phyloP scores from a whole-genome alignment of 2,329 filamentous ascomycete species.

The Epichloe coenophiala region DNA sequence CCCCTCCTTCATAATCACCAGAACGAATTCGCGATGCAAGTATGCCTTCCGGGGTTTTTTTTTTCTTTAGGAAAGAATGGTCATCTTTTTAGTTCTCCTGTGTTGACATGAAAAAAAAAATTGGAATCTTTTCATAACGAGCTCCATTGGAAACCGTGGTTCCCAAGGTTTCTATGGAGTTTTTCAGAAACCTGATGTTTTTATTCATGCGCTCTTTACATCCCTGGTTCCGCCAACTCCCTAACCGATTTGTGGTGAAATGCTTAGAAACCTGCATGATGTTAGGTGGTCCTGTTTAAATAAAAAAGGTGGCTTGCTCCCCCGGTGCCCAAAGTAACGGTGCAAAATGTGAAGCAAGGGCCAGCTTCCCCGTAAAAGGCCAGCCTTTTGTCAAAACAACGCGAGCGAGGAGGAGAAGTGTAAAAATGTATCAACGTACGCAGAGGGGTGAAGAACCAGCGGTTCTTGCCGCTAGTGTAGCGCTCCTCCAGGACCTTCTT shows the following conservation, averaged over 20 bases:
- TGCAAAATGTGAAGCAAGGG: too few relatives aligned
- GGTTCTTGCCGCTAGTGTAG: constrained; percentile 99
- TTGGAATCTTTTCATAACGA: constrained; percentile 24
- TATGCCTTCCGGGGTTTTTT: background rate
- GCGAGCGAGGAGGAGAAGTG: background rate
- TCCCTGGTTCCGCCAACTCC: constrained; percentile 29
- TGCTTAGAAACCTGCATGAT: constrained; percentile 7
- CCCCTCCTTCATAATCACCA: background rate
- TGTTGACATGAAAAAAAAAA: background rate
- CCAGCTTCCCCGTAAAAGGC: too few relatives aligned
- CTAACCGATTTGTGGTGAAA: constrained; percentile 29
- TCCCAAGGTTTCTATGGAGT: constrained; percentile 17
- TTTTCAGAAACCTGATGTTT: constrained; percentile 8
- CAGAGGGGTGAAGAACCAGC: constrained; percentile 99
- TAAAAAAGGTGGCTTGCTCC: too few relatives aligned
- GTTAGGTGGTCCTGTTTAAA: background rate
- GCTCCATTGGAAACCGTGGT: constrained; percentile 23
- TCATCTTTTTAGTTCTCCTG: constrained; percentile 8
- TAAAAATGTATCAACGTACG: constrained; percentile 53
- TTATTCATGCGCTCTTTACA: constrained; percentile 27
- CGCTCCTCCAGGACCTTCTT: constrained; percentile 99
- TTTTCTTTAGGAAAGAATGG: background rate
- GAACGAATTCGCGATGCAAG: background rate
- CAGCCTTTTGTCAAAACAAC: too few relatives aligned
- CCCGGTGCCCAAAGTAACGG: background rate